Evolutionary conservation across 2,329 filamentous ascomycete species (phyloP).

Genomic region (Raffaelea albimanens): DNA sequence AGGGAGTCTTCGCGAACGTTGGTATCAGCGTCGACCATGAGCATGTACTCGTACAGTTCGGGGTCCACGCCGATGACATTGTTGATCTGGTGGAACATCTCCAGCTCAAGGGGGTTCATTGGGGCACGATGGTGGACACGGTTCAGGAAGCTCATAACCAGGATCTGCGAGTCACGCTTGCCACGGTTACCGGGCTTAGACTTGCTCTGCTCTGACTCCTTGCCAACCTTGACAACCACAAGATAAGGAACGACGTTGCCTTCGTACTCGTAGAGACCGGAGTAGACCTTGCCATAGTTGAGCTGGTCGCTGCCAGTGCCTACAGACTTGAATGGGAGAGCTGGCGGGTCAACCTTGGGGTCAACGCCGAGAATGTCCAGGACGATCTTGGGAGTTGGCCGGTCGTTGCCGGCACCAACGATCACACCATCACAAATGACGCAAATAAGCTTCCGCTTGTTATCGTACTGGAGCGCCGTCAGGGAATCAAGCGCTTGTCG

Average conservation of each 20-base stretch:
- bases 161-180: constrained; percentile 94
- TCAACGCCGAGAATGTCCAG: constrained; percentile 95
- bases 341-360: constrained; percentile 90
- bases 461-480: constrained; percentile 91
- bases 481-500: constrained; percentile 89
- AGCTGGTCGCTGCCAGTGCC: constrained; percentile 83
- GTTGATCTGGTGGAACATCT: constrained; percentile 99
- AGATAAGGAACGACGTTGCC: constrained; percentile 96
- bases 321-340: constrained; percentile 87
- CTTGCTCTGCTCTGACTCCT: constrained; percentile 86
- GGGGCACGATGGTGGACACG: constrained; percentile 87
- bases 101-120: constrained; percentile 92
- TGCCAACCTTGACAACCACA: constrained; percentile 93
- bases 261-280: constrained; percentile 92
- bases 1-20: constrained; percentile 85
- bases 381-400: constrained; percentile 94
- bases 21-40: constrained; percentile 98
- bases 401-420: constrained; percentile 89
- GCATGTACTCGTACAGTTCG: constrained; percentile 90
- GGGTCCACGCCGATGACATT: constrained; percentile 98
- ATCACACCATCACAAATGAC: constrained; percentile 98
- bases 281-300: constrained; percentile 98
- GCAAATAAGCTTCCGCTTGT: constrained; percentile 93
- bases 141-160: constrained; percentile 96
- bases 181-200: constrained; percentile 94